These are phyloP conservation scores for Piper betle DNA, from an alignment of 164 flowering plant species.

Conservation along the genomic window DNA sequence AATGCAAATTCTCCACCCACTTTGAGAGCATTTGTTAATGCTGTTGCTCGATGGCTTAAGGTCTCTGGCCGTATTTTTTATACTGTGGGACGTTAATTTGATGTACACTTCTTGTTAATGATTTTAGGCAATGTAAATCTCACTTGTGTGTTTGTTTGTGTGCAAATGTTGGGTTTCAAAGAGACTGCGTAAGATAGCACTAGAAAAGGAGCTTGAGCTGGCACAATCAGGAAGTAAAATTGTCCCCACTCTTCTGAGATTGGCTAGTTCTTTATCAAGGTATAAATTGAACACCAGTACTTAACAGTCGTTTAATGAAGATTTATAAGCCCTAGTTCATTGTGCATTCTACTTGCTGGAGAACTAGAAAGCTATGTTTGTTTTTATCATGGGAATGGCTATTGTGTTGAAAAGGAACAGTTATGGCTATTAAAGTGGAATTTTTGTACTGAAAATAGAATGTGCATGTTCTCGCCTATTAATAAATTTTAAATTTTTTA, in stretches of 20 bases:
- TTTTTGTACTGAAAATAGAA: too few relatives aligned
- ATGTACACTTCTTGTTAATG: too few relatives aligned
- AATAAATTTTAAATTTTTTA: too few relatives aligned
- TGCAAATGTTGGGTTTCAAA: conserved; percentile 7
- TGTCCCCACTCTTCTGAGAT: conserved; percentile 57
- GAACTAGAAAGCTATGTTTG: too few relatives aligned
- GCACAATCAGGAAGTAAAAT: conserved; percentile 16
- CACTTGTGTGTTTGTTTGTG: neutral
- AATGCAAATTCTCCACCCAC: conserved; percentile 39
- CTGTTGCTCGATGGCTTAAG: conserved; percentile 66
- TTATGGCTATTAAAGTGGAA: too few relatives aligned
- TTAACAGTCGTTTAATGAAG: neutral
- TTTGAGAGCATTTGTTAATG: conserved; percentile 56
- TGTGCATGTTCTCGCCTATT: too few relatives aligned
- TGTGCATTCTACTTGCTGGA: too few relatives aligned
- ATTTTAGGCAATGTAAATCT: neutral
- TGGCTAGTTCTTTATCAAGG: conserved; percentile 30
- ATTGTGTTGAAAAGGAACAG: too few relatives aligned
- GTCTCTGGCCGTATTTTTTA: conserved; percentile 14
- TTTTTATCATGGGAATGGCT: too few relatives aligned
- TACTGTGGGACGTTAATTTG: too few relatives aligned
- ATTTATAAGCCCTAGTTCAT: too few relatives aligned
- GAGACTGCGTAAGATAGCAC: conserved; percentile 58
- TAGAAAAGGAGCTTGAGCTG: conserved; percentile 60
- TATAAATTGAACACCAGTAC: neutral